phyloP scores from a whole-genome alignment of 441 rosid species.

The Hura crepitans region DNA sequence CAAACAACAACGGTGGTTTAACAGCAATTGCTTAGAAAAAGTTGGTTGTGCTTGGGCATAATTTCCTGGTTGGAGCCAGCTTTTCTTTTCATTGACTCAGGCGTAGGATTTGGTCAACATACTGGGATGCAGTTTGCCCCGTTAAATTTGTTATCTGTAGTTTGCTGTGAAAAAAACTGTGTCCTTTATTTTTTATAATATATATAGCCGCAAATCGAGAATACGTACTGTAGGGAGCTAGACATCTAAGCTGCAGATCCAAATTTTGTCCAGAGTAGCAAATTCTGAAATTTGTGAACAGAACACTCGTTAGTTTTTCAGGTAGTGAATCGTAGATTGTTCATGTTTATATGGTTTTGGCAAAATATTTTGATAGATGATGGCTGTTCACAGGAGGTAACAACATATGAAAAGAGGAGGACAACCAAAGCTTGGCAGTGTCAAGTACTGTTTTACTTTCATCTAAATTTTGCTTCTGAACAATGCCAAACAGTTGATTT shows the following conservation, averaged over 20 bases:
- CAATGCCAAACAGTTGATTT: background rate
- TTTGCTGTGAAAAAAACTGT: too few relatives aligned
- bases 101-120: background rate
- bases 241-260: background rate
- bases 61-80: background rate
- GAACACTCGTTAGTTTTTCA: background rate
- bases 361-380: background rate
- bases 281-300: too few relatives aligned
- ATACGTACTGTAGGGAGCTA: background rate
- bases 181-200: background rate
- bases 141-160: too few relatives aligned
- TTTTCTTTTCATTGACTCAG: background rate
- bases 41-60: background rate
- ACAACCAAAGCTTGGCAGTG: background rate
- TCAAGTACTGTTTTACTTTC: background rate
- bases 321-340: background rate
- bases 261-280: background rate
- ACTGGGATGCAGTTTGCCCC: background rate
- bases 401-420: background rate
- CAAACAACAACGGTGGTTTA: slow-evolving; percentile 3
- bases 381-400: too few relatives aligned
- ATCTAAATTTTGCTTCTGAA: background rate
- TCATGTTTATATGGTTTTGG: background rate
- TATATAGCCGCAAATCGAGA: background rate
- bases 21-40: background rate